A percentile compares a stretch with the other conserved stretches of the same genome.
Evolutionary conservation across 371 early-diverging fungal species (phyloP).

Genomic region (Smittium mucronatum): DNA sequence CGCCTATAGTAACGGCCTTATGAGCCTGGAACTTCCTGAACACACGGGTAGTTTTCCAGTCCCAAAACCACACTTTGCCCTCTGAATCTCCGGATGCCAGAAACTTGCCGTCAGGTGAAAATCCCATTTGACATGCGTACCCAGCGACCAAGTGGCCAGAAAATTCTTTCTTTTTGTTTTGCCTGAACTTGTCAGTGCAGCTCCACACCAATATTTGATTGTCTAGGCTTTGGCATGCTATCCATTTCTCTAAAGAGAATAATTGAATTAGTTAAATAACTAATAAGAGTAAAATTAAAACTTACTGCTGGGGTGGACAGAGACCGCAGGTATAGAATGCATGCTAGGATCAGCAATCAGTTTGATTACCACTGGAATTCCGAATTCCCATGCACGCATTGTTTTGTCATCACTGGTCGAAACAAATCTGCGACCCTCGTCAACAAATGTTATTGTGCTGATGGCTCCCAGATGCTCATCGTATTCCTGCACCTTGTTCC

Average conservation of each 20-base stretch:
- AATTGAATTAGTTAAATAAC: background rate
- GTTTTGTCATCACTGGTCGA: conserved; percentile 94
- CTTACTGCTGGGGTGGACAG: conserved; percentile 56
- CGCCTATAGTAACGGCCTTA: conserved; percentile 72
- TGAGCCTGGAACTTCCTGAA: conserved; percentile 80
- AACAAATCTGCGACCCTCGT: conserved; percentile 85
- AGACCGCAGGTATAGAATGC: conserved; percentile 89
- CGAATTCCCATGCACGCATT: conserved; percentile 92
- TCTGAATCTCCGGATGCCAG: conserved; percentile 85
- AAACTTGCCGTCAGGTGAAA: conserved; percentile 84
- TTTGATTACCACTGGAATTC: conserved; percentile 93
- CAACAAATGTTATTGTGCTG: conserved; percentile 91
- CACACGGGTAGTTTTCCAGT: conserved; percentile 84
- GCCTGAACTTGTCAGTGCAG: conserved; percentile 70
- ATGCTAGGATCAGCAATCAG: conserved; percentile 91
- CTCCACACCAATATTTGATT: conserved; percentile 85
- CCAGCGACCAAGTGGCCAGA: conserved; percentile 87
- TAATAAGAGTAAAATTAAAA: background rate
- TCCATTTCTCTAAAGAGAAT: conserved; percentile 53
- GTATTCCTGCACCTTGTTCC: conserved; percentile 83
- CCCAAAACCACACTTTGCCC: conserved; percentile 90
- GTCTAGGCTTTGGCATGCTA: conserved; percentile 87
- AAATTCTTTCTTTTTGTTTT: conserved; percentile 84
- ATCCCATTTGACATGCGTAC: conserved; percentile 86
- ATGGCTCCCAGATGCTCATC: conserved; percentile 93